Conservation (phyloP, 129 eudicot genomes). For the Centaurea solstitialis region DNA sequence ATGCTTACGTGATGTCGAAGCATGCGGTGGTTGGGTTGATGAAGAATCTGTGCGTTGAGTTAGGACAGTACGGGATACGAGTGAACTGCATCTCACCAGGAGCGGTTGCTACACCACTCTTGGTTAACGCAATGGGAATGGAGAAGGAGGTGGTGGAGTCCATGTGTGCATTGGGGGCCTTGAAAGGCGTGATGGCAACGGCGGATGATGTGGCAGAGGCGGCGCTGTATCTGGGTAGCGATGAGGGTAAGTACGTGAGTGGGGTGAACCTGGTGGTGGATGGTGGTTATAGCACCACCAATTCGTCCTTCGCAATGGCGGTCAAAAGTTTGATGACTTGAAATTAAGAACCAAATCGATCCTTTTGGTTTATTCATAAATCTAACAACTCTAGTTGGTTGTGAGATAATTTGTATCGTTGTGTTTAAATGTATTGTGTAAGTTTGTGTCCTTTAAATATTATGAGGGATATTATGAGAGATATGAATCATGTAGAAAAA, state of each 20-base stretch:
- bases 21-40: slow-evolving; percentile 66
- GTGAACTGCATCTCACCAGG: slow-evolving; percentile 69
- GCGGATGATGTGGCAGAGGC: slow-evolving; percentile 65
- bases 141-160: slow-evolving; percentile 39
- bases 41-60: slow-evolving; percentile 67
- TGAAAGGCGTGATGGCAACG: slow-evolving; percentile 58
- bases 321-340: slow-evolving; percentile 31
- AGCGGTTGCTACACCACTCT: slow-evolving; percentile 52
- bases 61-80: slow-evolving; percentile 65
- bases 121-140: slow-evolving; percentile 41
- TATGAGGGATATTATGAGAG: too few relatives aligned
- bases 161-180: slow-evolving; percentile 24
- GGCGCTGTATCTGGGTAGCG: slow-evolving; percentile 51
- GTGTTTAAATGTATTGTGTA: neutral
- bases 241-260: slow-evolving; percentile 43
- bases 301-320: slow-evolving; percentile 32
- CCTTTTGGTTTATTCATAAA: too few relatives aligned
- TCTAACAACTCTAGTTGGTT: neutral
- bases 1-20: slow-evolving; percentile 59
- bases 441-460: neutral
- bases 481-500: too few relatives aligned
- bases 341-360: neutral
- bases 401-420: neutral
- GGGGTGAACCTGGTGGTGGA: slow-evolving; percentile 54
- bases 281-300: slow-evolving; percentile 53